Conservation (phyloP, 139 green algal species). For the Micromonas pusilla region DNA sequence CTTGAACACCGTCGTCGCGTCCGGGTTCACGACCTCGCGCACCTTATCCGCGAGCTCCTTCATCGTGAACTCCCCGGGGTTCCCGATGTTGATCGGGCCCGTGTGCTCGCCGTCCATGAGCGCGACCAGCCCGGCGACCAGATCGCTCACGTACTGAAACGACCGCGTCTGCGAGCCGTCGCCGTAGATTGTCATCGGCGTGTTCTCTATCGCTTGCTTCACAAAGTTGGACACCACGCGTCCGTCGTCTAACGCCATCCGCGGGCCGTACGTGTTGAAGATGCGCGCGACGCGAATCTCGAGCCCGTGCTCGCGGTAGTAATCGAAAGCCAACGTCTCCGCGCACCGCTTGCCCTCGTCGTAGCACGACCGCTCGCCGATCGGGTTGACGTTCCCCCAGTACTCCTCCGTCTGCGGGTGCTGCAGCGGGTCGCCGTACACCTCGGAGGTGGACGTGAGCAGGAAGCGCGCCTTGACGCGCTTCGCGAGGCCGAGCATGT, state of each 20-base stretch:
- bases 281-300: slow-evolving; percentile 94
- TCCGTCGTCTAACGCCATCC: slow-evolving; percentile 97
- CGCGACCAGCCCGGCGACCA: slow-evolving; percentile 54
- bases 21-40: slow-evolving; percentile 76
- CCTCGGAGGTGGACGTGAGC: slow-evolving; percentile 85
- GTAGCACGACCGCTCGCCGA: slow-evolving; percentile 94
- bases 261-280: slow-evolving; percentile 97
- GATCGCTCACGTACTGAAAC: slow-evolving; percentile 90
- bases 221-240: slow-evolving; percentile 99
- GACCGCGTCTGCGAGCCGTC: slow-evolving; percentile 91
- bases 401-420: slow-evolving; percentile 96
- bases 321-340: slow-evolving; percentile 59
- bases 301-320: slow-evolving; percentile 66
- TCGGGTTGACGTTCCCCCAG: slow-evolving; percentile 99
- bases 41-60: slow-evolving; percentile 88
- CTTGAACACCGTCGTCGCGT: slow-evolving; percentile 59
- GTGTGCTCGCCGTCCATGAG: slow-evolving; percentile 66
- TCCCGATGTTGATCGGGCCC: slow-evolving; percentile 98
- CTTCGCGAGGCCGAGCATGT: slow-evolving; percentile 99
- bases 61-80: slow-evolving; percentile 99
- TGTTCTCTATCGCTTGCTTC: slow-evolving; percentile 45
- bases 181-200: slow-evolving; percentile 86
- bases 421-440: slow-evolving; percentile 96
- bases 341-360: slow-evolving; percentile 98
- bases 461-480: slow-evolving; percentile 82